A percentile compares a stretch with the other conserved stretches of the same genome.
Evolutionary conservation across 768 basidiomycete species (phyloP).

Genomic region (Podaxis sp.): DNA sequence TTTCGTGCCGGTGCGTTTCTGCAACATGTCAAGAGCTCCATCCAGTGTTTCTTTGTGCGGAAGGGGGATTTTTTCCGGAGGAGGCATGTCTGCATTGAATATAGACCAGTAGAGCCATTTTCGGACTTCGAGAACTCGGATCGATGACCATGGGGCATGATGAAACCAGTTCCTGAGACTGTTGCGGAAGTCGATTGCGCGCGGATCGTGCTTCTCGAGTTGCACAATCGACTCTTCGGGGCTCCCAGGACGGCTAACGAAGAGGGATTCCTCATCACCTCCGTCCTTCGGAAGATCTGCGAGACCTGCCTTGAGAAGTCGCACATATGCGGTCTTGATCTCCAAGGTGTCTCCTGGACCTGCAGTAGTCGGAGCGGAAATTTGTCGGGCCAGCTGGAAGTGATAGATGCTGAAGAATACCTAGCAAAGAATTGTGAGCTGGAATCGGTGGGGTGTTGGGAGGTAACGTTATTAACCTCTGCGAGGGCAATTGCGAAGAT

Average conservation of each 20-base stretch:
- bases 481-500: slow-evolving; percentile 48
- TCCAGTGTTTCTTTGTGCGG: slow-evolving; percentile 48
- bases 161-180: slow-evolving; percentile 74
- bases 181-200: slow-evolving; percentile 71
- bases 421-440: slow-evolving; percentile 27
- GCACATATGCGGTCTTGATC: slow-evolving; percentile 53
- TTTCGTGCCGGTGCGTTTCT: slow-evolving; percentile 65
- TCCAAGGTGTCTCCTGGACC: slow-evolving; percentile 46
- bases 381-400: slow-evolving; percentile 39
- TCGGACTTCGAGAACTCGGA: slow-evolving; percentile 58
- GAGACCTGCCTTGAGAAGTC: slow-evolving; percentile 65
- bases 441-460: neutral
- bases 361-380: slow-evolving; percentile 42
- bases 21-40: slow-evolving; percentile 55
- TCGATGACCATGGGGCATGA: slow-evolving; percentile 67
- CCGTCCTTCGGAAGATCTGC: slow-evolving; percentile 46
- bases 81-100: slow-evolving; percentile 62
- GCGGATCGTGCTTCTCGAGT: slow-evolving; percentile 60
- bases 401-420: slow-evolving; percentile 70
- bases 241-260: slow-evolving; percentile 48
- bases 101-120: slow-evolving; percentile 85
- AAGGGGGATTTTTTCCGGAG: slow-evolving; percentile 40
- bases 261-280: slow-evolving; percentile 51
- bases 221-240: slow-evolving; percentile 54
- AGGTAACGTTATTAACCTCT: slow-evolving; percentile 42